Evolutionary conservation across 441 rosid species (phyloP), one percentile per base, ranked within the genome.

Genomic region (Codiaeum variegatum): DNA sequence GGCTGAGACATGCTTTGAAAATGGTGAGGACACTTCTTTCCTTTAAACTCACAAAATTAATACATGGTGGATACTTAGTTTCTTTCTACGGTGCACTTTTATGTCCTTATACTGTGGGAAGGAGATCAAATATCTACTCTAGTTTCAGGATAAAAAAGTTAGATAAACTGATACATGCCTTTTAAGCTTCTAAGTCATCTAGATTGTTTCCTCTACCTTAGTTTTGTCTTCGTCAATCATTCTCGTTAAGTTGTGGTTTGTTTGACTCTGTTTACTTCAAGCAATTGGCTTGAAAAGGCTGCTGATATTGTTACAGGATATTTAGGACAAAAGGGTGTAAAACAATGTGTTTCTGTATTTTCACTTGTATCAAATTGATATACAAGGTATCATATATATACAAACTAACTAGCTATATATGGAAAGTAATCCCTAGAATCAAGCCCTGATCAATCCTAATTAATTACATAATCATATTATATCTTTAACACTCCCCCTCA

Each of bases 1-100:
- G 99, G 75, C 78, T 91, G 79, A 87, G 82, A 80, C 97, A 91
- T 86, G 98, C 90, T 78, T 69, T 89, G 75, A 85, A 87, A 82
- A 85, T 93, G 91, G 98, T 92, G 70, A 72, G 69, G 75, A 40
- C 68, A 71, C 16, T 72, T 74, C 75, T 62, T 72, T 78, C 51
- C 31, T 61, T 66, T 16, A 3, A 60, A 56, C 58, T 44, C 47
- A 40, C 24, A 51, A 19, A 24, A 56, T 44, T 75, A 19, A 38
- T 19, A 34, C 24, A 24, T 70, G 64, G 18, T 55, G 11, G 26
- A n/a, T 31, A 68, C 72, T 63, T 74, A 32, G 51, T 32, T 52
- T 23, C 34, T 52, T 42, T 38, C 38, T 49, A 10, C 69, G 19
- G n/a, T 19, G 18, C 51, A 36, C 32, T n/a, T 73, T 67, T 15